Evolutionary conservation across 306 rosid species (phyloP), one percentile per base, ranked within the genome.

Genomic region (Sindora glabra): DNA sequence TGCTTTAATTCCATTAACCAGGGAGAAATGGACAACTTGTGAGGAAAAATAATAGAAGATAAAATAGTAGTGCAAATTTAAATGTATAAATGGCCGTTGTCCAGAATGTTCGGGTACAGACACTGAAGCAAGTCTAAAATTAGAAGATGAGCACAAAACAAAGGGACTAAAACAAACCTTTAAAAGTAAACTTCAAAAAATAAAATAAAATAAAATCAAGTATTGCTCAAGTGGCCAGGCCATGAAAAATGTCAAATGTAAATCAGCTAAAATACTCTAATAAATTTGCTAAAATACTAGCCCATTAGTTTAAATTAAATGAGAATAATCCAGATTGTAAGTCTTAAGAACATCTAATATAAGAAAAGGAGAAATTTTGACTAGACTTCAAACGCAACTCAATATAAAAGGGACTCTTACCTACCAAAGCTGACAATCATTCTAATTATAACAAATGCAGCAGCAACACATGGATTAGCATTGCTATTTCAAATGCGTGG

Each of bases 1-100:
- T 90, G 85, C 77, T 52, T 62, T 40, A 26, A 27, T 9, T 32
- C 11, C 70, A 59, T 25, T 57, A 49, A 64, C 36, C 52, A 24
- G 39, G 42, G 67, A 11, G 10, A 42, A 44, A 17, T 54, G 34
- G 24, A 47, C 13, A 70, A 46, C 58, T 54, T 54, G 47, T 38
- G 47, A 17, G 44, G 25, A 39, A 16, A 51, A 39, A 37, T 46
- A 47, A 38, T 29, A 29, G 0, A 29, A 29, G 34, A 29, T 29
- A 29, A 29, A 47, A n/a, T 76, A 52, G 2, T 5, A 21, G 19
- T 46, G 33, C 34, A 61, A 47, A 22, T 36, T 5, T 23, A 4
- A 26, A 44, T 2, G 48, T 30, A 52, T 45, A 56, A 49, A 34
- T n/a, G 49, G 19, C 49, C 48, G 24, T 30, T 8, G 40, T 59